Percentiles rank a stretch among this genome's conserved stretches.
Evolutionary conservation across 1,139 yeast genomes (phyloP).

Genomic region (Geotrichum reessii): DNA sequence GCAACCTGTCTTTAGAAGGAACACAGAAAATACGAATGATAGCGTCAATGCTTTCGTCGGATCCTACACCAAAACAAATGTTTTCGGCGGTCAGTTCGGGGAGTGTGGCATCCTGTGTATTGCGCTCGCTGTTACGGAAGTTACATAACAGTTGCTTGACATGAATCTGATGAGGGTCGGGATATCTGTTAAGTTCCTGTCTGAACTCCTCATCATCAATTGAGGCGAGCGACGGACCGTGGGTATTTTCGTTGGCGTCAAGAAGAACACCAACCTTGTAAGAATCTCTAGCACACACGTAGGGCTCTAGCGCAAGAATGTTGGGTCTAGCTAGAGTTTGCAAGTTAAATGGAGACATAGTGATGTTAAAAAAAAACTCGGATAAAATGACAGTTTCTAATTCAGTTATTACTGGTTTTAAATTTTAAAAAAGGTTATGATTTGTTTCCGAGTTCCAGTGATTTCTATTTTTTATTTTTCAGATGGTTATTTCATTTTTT

Average conservation of each 20-base stretch:
- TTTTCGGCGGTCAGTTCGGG: conserved; percentile 53
- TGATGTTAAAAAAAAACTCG: neutral
- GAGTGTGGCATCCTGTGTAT: conserved; percentile 20
- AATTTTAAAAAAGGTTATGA: neutral
- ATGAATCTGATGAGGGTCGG: conserved; percentile 91
- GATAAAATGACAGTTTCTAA: neutral
- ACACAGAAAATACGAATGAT: conserved; percentile 76
- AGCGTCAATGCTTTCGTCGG: conserved; percentile 92
- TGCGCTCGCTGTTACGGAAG: conserved; percentile 55
- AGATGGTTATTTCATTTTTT: neutral
- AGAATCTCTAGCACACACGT: conserved; percentile 93
- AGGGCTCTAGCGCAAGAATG: conserved; percentile 73
- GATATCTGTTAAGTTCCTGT: conserved; percentile 74
- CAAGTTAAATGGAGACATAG: conserved; percentile 47
- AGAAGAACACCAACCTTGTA: conserved; percentile 77
- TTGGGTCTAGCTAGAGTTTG: conserved; percentile 72
- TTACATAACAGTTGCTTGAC: conserved; percentile 66
- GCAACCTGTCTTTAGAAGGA: conserved; percentile 76
- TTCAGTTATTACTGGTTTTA: neutral
- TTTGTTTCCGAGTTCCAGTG: neutral
- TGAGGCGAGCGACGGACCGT: conserved; percentile 68
- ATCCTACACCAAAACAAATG: conserved; percentile 90
- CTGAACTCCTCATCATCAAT: conserved; percentile 36
- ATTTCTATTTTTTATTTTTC: neutral
- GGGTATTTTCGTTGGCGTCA: conserved; percentile 95